phyloP scores from a whole-genome alignment of 805 yeast species.

The Wickerhamomyces strasburgensis region DNA sequence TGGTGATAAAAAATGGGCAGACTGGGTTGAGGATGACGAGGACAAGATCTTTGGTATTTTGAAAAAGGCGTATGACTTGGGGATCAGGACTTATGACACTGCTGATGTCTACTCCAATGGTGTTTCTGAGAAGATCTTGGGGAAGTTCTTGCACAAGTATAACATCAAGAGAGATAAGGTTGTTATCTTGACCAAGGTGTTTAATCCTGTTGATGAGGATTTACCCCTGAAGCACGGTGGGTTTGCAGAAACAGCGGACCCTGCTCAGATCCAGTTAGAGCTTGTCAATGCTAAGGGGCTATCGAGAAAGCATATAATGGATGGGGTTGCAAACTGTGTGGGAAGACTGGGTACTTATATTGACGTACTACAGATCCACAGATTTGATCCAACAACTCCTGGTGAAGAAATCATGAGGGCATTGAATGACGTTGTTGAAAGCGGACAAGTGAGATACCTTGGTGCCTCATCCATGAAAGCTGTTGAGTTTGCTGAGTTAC shows the following conservation, averaged over 20 bases:
- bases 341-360: constrained; percentile 40
- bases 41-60: constrained; percentile 39
- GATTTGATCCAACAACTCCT: constrained; percentile 40
- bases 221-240: constrained; percentile 6
- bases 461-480: constrained; percentile 62
- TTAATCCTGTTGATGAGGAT: constrained; percentile 14
- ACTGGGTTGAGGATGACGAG: constrained; percentile 45
- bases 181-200: constrained; percentile 47
- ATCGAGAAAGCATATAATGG: constrained; percentile 42
- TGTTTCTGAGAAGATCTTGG: constrained; percentile 41
- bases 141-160: constrained; percentile 49
- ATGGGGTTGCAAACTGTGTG: constrained; percentile 35
- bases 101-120: constrained; percentile 48
- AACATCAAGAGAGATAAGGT: constrained; percentile 48
- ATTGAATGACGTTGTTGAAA: constrained; percentile 41
- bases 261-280: constrained; percentile 5
- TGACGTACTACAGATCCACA: constrained; percentile 47
- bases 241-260: neutral
- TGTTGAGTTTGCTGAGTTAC: constrained; percentile 31
- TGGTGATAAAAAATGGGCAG: constrained; percentile 39
- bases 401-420: constrained; percentile 48
- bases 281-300: constrained; percentile 32
- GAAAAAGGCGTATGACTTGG: constrained; percentile 42
- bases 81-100: constrained; percentile 47
- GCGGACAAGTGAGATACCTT: constrained; percentile 45